Conservation (phyloP, 805 yeast genomes). For the Cephaloascus albidus region DNA sequence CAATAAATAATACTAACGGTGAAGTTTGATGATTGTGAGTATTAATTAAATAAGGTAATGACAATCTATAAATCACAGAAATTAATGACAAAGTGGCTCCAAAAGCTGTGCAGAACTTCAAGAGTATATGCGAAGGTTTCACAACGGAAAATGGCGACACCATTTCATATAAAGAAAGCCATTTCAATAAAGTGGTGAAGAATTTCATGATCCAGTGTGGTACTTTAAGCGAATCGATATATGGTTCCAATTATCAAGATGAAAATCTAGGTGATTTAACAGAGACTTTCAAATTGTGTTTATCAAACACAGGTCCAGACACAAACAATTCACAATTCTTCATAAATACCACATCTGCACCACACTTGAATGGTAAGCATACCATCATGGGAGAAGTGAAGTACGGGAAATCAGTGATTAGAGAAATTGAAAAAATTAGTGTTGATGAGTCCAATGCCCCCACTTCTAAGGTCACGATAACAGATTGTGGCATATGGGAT, state of each 20-base stretch:
- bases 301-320: conserved; percentile 51
- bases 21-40: conserved; percentile 1
- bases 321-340: conserved; percentile 63
- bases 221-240: conserved; percentile 37
- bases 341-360: conserved; percentile 57
- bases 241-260: conserved; percentile 34
- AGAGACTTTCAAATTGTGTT: conserved; percentile 47
- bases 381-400: conserved; percentile 67
- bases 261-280: conserved; percentile 41
- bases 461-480: conserved; percentile 32
- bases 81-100: conserved; percentile 35
- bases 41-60: not conserved
- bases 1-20: no score
- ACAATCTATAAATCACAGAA: not conserved
- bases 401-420: conserved; percentile 59
- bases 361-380: conserved; percentile 71
- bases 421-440: conserved; percentile 49
- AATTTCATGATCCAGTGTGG: conserved; percentile 71
- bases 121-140: conserved; percentile 32
- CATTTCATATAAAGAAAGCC: conserved; percentile 30
- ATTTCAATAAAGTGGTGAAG: conserved; percentile 55
- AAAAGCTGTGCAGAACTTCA: conserved; percentile 41
- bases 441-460: conserved; percentile 34
- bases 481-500: conserved; percentile 57
- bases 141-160: conserved; percentile 8